Conservation (phyloP, 2,329 filamentous ascomycete species). For the Alternaria incomplexa region DNA sequence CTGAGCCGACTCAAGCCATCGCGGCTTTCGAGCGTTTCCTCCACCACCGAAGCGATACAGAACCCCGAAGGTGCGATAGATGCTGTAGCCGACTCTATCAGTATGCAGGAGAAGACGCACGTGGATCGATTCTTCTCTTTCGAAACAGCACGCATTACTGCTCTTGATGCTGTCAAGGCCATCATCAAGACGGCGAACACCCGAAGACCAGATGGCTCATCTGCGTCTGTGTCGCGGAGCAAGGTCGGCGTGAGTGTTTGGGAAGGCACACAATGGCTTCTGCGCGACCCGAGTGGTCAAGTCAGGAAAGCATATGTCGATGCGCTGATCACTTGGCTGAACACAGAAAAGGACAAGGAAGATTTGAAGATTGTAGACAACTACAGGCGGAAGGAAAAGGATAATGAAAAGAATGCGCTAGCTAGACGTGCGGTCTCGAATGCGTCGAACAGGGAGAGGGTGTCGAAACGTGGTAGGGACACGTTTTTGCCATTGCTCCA, state of each 20-base stretch:
- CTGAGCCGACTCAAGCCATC: constrained; percentile 77
- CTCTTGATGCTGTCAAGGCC: constrained; percentile 79
- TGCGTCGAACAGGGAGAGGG: constrained; percentile 67
- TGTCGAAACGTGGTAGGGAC: constrained; percentile 61
- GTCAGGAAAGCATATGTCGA: constrained; percentile 88
- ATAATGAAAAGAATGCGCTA: constrained; percentile 52
- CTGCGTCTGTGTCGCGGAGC: constrained; percentile 69
- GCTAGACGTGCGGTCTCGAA: constrained; percentile 72
- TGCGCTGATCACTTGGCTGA: constrained; percentile 82
- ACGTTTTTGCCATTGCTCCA: constrained; percentile 84
- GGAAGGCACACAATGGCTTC: constrained; percentile 95
- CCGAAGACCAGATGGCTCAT: constrained; percentile 48
- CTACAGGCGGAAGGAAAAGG: constrained; percentile 49
- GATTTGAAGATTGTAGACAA: constrained; percentile 70
- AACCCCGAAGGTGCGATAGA: constrained; percentile 58
- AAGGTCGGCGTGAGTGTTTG: constrained; percentile 81
- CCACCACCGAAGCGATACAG: constrained; percentile 56
- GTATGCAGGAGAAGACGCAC: constrained; percentile 58
- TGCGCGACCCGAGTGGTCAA: constrained; percentile 77
- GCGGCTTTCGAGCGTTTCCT: constrained; percentile 51
- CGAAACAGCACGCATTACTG: constrained; percentile 65
- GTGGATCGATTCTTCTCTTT: constrained; percentile 68
- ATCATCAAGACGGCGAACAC: constrained; percentile 81
- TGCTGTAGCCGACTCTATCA: constrained; percentile 56
- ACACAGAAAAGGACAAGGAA: constrained; percentile 73